Evolutionary conservation across 179 eudicot genomes (phyloP).

Genomic region (Amaranthus tricolor): DNA sequence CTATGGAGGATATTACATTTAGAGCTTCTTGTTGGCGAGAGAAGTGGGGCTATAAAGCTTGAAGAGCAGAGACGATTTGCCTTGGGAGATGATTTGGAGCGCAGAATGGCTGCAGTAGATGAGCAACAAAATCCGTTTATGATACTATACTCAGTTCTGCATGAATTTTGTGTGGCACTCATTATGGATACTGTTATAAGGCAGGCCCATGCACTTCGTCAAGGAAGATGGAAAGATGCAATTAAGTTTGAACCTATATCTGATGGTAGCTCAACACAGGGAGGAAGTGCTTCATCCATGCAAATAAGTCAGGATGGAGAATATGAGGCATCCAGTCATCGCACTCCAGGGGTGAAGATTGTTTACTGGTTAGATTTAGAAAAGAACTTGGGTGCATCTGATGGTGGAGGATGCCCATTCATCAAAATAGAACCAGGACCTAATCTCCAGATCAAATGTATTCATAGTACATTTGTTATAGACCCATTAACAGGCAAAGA

Average conservation of each 20-base stretch:
- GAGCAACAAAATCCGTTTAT: conserved; percentile 60
- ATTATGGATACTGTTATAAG: conserved; percentile 93
- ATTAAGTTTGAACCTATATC: conserved; percentile 87
- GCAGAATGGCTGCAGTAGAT: conserved; percentile 92
- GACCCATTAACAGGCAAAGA: conserved; percentile 86
- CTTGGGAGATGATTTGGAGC: conserved; percentile 95
- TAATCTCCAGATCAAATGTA: conserved; percentile 77
- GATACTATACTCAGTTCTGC: conserved; percentile 77
- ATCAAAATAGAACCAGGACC: conserved; percentile 89
- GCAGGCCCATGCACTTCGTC: conserved; percentile 77
- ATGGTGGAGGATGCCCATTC: conserved; percentile 61
- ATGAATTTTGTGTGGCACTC: conserved; percentile 89
- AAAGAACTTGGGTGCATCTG: conserved; percentile 53
- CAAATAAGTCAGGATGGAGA: conserved; percentile 83
- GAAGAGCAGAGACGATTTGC: conserved; percentile 74
- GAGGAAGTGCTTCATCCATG: conserved; percentile 47
- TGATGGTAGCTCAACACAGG: conserved; percentile 63
- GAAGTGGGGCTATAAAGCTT: conserved; percentile 76
- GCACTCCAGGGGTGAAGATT: conserved; percentile 87
- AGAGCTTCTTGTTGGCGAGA: conserved; percentile 98
- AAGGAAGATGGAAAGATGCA: conserved; percentile 97
- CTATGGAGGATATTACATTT: conserved; percentile 97
- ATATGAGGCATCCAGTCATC: conserved; percentile 62
- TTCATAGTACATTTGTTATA: conserved; percentile 82
- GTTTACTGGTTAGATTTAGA: conserved; percentile 86